Base-by-base conservation (phyloP, 768 basidiomycete species). In the Tulasnella sp. region DNA sequence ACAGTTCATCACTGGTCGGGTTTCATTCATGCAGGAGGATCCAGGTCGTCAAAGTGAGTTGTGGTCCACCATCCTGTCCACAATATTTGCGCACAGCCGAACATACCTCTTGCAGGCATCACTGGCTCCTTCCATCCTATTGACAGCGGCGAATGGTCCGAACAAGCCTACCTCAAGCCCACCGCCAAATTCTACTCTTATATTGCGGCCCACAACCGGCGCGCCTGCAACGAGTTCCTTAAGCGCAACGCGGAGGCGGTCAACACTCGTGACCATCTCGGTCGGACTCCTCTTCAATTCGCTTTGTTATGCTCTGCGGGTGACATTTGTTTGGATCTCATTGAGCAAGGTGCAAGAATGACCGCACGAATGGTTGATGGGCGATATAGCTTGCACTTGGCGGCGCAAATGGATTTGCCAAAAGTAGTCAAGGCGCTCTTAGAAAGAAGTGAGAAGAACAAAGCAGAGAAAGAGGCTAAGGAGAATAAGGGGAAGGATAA, bases 121-220 rank as follows among this genome's bases (percentile, higher is more conserved):
- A 89, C 90, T 0, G 91, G 91, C 0, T 90, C n/a, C n/a, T n/a
- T n/a, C n/a, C n/a, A n/a, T n/a, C n/a, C n/a, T n/a, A n/a, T n/a
- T n/a, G n/a, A n/a, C n/a, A n/a, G n/a, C n/a, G n/a, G n/a, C n/a
- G 91, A 92, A 86, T 93, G 91, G 92, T 88, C 88, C 80, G 90
- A 87, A 46, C 89, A 90, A 81, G 91, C 89, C 12, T 93, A 92
- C 84, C 87, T 91, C 81, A 90, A 89, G 18, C 87, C 87, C 22
- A 87, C 88, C 0, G 89, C 90, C 80, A 87, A 88, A 80, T 88
- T 92, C 80, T 92, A 92, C 85, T 83, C 85, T 14, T n/a, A n/a
- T n/a, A n/a, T n/a, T n/a, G n/a, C n/a, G n/a, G n/a, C n/a, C n/a
- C n/a, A n/a, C n/a, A n/a, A 93, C 82, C 85, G 86, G 0, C 84